Evolutionary conservation across 768 basidiomycete species (phyloP).

Genomic region (Macrocybe gigantea): DNA sequence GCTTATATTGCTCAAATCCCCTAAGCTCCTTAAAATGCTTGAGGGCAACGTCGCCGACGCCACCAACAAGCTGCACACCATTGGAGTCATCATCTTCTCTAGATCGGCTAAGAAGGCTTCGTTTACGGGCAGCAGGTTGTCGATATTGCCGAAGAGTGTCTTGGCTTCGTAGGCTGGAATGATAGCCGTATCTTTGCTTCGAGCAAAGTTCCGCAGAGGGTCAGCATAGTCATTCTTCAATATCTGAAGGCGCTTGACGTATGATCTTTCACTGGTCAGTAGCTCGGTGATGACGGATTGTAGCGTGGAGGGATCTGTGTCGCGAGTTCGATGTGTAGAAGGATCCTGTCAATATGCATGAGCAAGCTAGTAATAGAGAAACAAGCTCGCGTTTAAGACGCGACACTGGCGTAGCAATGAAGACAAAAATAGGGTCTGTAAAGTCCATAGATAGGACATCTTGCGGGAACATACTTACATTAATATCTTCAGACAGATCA

Average conservation of each 20-base stretch:
- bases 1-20: conserved; percentile 88
- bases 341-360: conserved; percentile 23
- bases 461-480: conserved; percentile 31
- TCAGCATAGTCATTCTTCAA: conserved; percentile 89
- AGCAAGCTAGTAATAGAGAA: no score
- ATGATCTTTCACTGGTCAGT: conserved; percentile 83
- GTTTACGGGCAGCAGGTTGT: conserved; percentile 84
- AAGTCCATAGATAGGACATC: no score
- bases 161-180: conserved; percentile 89
- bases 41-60: conserved; percentile 81
- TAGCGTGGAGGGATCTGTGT: conserved; percentile 61
- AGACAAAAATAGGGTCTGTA: no score
- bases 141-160: conserved; percentile 90
- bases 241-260: conserved; percentile 75
- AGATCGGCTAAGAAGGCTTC: conserved; percentile 81
- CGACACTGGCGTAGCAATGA: no score
- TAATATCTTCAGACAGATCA: conserved; percentile 27
- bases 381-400: no score
- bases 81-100: conserved; percentile 69
- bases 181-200: conserved; percentile 80
- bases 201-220: conserved; percentile 82
- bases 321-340: conserved; percentile 46
- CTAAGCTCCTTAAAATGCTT: conserved; percentile 79
- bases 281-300: conserved; percentile 80
- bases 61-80: conserved; percentile 47